Evolutionary conservation across 2,329 filamentous ascomycete genomes (phyloP), one percentile per base, ranked within the genome.

Genomic region (Neopestalotiopsis sp.): DNA sequence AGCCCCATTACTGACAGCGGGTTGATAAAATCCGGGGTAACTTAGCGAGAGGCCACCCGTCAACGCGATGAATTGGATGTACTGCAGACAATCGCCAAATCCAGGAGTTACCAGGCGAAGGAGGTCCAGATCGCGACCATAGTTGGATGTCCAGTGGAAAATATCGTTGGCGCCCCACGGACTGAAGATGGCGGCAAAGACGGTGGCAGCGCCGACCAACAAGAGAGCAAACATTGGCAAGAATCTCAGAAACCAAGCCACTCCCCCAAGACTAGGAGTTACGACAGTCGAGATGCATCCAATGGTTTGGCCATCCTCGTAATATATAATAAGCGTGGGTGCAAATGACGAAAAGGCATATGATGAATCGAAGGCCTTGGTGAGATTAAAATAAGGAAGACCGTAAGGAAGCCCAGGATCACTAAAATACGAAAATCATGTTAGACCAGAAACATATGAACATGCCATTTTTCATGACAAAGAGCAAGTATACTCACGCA

Each of bases 101-200:
- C 96, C 96, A 4, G 96, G 96, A 0, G 96, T 99, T 42, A 99
- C 94, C 62, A 99, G 85, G 67, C 96, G 91, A 67, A 99, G 85
- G 72, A 98, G 84, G 81, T 99, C 96, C 70, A 94, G 93, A 75
- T 99, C 96, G 74, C 95, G 90, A 45, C 96, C 96, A 78, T 97
- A 98, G 78, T 99, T 99, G 77, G 94, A 97, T n/a, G 94, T 94
- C 94, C 95, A 99, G 73, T 93, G 91, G 79, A 98, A 98, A 24
- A 95, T 86, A 78, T 99, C 93, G 7, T 90, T 90, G 1, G 94
- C 93, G 24, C 96, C 96, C 95, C 96, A 99, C 0, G 96, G 96
- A 76, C 95, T 98, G 78, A 90, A 95, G 49, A 97, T 93, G 64
- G 90, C 93, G 2, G 96, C 94, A 72, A 94, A 90, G 45, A 95